Conservation (phyloP, 2,329 filamentous ascomycete species). For the Trichoderma sp. region DNA sequence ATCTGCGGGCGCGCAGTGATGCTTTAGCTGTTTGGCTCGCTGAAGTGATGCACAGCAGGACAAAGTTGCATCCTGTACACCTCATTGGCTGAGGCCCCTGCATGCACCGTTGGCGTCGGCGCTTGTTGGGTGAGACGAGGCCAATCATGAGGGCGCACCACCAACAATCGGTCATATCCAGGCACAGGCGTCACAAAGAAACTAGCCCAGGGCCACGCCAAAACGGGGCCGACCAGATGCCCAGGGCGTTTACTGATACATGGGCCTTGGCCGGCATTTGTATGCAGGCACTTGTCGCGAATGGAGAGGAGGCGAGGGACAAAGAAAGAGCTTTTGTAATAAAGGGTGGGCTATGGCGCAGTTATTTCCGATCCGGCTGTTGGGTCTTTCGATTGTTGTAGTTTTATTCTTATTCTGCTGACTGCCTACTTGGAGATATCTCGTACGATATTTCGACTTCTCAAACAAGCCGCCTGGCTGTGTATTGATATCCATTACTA, state of each 20-base stretch:
- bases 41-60: background rate
- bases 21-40: constrained; percentile 9
- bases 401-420: constrained; percentile 11
- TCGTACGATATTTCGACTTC: constrained; percentile 8
- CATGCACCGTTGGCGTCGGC: constrained; percentile 2
- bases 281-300: constrained; percentile 19
- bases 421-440: background rate
- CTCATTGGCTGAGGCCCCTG: constrained; percentile 21
- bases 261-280: background rate
- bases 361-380: background rate
- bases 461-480: background rate
- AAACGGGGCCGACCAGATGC: constrained; percentile 4
- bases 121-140: constrained; percentile 14
- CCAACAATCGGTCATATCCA: background rate
- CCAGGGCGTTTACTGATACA: constrained; percentile 22
- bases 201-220: background rate
- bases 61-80: background rate
- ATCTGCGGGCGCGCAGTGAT: constrained; percentile 5
- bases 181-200: constrained; percentile 9
- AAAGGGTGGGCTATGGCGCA: constrained; percentile 7
- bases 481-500: background rate
- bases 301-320: background rate
- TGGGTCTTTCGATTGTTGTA: background rate
- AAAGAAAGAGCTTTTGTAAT: background rate
- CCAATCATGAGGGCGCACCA: constrained; percentile 16